Conservation (phyloP, 768 basidiomycete species). For the Collybia sp. region DNA sequence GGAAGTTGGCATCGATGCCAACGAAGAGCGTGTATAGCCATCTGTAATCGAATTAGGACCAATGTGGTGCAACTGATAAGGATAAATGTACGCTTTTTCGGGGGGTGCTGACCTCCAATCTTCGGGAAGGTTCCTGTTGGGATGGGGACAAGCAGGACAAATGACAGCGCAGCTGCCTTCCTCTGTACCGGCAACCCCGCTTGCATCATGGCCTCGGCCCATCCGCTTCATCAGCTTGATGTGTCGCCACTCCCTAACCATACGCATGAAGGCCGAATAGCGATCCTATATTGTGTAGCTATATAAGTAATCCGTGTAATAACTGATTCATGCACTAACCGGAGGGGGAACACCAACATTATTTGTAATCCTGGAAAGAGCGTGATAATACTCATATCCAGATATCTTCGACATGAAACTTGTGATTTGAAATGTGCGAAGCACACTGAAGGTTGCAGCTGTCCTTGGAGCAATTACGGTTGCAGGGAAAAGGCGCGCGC, state of each 20-base stretch:
- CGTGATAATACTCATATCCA: constrained; percentile 19
- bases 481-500: constrained; percentile 16
- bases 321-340: neutral
- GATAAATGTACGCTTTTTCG: neutral
- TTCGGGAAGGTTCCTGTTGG: constrained; percentile 13
- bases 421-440: constrained; percentile 20
- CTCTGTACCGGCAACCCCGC: constrained; percentile 10
- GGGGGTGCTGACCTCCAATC: constrained; percentile 9
- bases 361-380: constrained; percentile 15
- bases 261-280: constrained; percentile 14
- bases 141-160: constrained; percentile 31
- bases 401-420: constrained; percentile 22
- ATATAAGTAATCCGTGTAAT: neutral
- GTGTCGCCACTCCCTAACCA: constrained; percentile 16
- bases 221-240: constrained; percentile 19
- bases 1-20: constrained; percentile 26
- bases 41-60: constrained; percentile 8
- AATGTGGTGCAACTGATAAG: neutral
- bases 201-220: constrained; percentile 17
- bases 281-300: constrained; percentile 7
- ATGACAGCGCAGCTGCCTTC: constrained; percentile 20
- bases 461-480: constrained; percentile 17
- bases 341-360: constrained; percentile 13
- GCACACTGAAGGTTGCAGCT: constrained; percentile 18
- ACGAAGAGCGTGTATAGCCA: constrained; percentile 21